phyloP scores from a whole-genome alignment of 768 basidiomycete species.

The Rhizopogon salebrosus region DNA sequence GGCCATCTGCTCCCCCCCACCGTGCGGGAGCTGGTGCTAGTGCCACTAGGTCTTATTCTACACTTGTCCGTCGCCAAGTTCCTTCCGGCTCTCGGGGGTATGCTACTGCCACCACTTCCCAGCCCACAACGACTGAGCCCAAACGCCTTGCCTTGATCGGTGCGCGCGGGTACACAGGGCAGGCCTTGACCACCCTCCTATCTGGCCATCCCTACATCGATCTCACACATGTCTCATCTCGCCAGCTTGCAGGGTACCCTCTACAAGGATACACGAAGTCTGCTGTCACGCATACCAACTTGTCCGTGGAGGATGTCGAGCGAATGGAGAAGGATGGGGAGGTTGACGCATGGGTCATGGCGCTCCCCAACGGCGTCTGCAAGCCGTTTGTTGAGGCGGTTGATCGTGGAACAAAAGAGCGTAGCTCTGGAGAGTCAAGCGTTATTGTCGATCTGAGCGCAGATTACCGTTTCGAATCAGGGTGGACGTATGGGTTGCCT shows the following conservation, averaged over 20 bases:
- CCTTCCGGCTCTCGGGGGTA: constrained; percentile 67
- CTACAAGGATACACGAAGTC: constrained; percentile 80
- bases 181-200: constrained; percentile 83
- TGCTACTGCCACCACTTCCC: constrained; percentile 52
- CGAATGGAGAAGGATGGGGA: constrained; percentile 84
- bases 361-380: constrained; percentile 94
- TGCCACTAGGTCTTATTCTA: constrained; percentile 57
- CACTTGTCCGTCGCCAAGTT: constrained; percentile 39
- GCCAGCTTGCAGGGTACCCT: constrained; percentile 81
- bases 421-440: constrained; percentile 47
- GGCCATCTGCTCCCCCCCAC: constrained; percentile 61
- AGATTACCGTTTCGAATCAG: constrained; percentile 91
- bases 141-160: constrained; percentile 94
- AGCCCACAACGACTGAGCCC: constrained; percentile 48
- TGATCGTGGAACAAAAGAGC: constrained; percentile 64
- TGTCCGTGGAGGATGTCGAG: constrained; percentile 74
- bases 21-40: constrained; percentile 21
- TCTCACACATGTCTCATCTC: constrained; percentile 94
- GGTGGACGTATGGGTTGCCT: constrained; percentile 97
- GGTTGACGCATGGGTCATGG: constrained; percentile 99
- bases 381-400: constrained; percentile 97
- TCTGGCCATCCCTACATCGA: constrained; percentile 83
- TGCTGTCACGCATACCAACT: constrained; percentile 70
- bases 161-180: constrained; percentile 93
- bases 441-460: constrained; percentile 91